These are phyloP conservation scores for Thalassiosira pacifica DNA, from an alignment of 352 stramenopile species.

Conservation along the genomic window DNA sequence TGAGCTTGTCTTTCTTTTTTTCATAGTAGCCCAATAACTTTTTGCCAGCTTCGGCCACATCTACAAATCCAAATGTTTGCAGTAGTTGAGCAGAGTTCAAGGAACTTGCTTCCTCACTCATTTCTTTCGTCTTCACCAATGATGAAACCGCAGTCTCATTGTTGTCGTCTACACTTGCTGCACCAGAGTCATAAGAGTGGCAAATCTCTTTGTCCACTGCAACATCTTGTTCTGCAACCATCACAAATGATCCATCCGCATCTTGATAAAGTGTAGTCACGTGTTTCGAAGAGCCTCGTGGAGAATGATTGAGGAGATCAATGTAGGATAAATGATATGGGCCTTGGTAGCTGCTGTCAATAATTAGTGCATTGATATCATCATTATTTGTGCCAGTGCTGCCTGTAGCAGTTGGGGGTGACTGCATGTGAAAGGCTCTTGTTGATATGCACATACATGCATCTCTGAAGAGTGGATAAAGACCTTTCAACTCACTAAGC, in stretches of 20 bases:
- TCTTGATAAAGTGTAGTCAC: conserved; percentile 72
- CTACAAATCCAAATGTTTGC: conserved; percentile 85
- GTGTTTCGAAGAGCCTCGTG: conserved; percentile 36
- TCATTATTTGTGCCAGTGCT: not conserved
- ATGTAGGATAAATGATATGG: conserved; percentile 82
- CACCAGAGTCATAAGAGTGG: conserved; percentile 74
- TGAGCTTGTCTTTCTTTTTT: not conserved
- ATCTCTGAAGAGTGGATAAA: conserved; percentile 61
- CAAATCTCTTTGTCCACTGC: conserved; percentile 69
- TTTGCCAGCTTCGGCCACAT: conserved; percentile 23
- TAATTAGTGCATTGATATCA: not conserved
- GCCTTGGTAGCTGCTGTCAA: conserved; percentile 61
- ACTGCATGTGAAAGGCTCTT: conserved; percentile 78
- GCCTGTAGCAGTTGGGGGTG: not conserved
- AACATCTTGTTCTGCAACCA: conserved; percentile 79
- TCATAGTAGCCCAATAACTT: conserved; percentile 29
- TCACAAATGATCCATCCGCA: conserved; percentile 67
- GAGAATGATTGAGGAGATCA: conserved; percentile 83
- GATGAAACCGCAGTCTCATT: not conserved
- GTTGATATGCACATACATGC: conserved; percentile 81
- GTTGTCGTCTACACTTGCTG: not conserved
- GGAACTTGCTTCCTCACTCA: conserved; percentile 4
- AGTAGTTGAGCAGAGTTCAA: conserved; percentile 64
- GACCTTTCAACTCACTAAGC: not conserved
- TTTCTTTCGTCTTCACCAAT: conserved; percentile 17